phyloP scores from a whole-genome alignment of 805 yeast genomes.

The Wilhelminamyces savonicus region DNA sequence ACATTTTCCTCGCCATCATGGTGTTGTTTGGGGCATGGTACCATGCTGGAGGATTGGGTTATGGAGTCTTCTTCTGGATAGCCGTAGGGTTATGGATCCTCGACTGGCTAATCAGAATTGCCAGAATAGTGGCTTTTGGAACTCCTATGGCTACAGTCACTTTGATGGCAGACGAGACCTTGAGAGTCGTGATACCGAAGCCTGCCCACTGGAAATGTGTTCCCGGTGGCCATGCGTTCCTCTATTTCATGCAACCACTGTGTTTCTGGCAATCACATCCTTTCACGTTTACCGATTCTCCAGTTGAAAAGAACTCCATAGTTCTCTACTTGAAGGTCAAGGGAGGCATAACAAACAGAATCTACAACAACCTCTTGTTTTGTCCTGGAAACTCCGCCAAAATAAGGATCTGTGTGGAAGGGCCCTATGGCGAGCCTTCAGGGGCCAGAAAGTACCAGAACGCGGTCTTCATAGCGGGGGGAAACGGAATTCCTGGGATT shows the following conservation, averaged over 20 bases:
- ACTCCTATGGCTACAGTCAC: constrained; percentile 43
- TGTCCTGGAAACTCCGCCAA: constrained; percentile 20
- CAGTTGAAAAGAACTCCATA: constrained; percentile 11
- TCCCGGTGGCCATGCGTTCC: constrained; percentile 61
- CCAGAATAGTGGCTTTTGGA: constrained; percentile 55
- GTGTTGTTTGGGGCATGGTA: constrained; percentile 11
- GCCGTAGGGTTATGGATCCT: constrained; percentile 63
- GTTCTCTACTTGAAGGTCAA: constrained; percentile 30
- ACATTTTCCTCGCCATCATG: constrained; percentile 9
- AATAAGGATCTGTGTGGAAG: constrained; percentile 43
- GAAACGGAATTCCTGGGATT: constrained; percentile 65
- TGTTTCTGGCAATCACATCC: constrained; percentile 68
- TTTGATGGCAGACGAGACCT: constrained; percentile 38
- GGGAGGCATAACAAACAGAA: constrained; percentile 29
- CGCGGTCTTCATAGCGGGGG: constrained; percentile 63
- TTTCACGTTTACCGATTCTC: constrained; percentile 33
- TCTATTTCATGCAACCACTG: constrained; percentile 40
- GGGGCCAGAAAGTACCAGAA: constrained; percentile 47
- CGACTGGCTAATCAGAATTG: constrained; percentile 55
- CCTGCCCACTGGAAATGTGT: constrained; percentile 49
- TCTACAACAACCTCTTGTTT: constrained; percentile 17
- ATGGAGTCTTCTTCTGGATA: constrained; percentile 36
- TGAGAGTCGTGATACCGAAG: constrained; percentile 43
- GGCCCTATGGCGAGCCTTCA: constrained; percentile 60
- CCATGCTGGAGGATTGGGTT: constrained; percentile 10